These are phyloP conservation scores for Tricholoma flavovirens DNA, from an alignment of 768 basidiomycete species.

Conservation along the genomic window DNA sequence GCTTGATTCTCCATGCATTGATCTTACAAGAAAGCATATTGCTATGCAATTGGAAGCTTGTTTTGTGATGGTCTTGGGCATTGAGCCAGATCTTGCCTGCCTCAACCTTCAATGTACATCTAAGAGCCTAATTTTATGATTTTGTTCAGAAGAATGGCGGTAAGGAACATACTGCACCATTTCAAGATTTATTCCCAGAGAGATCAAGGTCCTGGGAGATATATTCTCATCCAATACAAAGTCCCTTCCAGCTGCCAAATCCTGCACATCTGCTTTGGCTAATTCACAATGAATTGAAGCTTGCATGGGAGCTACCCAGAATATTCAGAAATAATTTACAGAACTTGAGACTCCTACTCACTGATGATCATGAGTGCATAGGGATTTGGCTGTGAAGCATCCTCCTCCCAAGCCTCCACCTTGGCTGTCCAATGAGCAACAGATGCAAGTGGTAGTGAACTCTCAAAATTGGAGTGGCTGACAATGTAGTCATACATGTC, in stretches of 20 bases:
- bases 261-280: conserved; percentile 11
- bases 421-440: conserved; percentile 7
- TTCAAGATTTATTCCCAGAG: conserved; percentile 13
- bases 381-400: conserved; percentile 6
- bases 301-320: conserved; percentile 4
- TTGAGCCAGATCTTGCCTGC: conserved; percentile 1
- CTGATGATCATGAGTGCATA: background rate
- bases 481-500: conserved; percentile 6
- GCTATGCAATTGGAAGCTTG: conserved; percentile 6
- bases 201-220: conserved; percentile 8
- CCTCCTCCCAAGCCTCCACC: conserved; percentile 13
- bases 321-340: background rate
- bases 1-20: conserved; percentile 8
- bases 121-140: background rate
- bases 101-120: conserved; percentile 2
- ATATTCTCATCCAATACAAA: conserved; percentile 7
- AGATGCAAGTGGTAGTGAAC: background rate
- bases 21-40: conserved; percentile 9
- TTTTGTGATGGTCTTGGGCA: conserved; percentile 5
- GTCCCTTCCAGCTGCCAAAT: conserved; percentile 9
- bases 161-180: conserved; percentile 12
- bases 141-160: background rate
- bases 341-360: background rate
- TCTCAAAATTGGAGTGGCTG: conserved; percentile 5
- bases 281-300: background rate